Conservation (phyloP, 306 rosid genomes). For the cucumber (Cucumis sativus) region Cucumber_9930_V3 NC_026656.2:5962501-5963000, state of each 20-base stretch:
- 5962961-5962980: conserved; percentile 78
- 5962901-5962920: conserved; percentile 53
- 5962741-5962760: not conserved
- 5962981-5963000: conserved; percentile 83
- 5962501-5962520: conserved; percentile 93
- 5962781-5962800: not conserved
- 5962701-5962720: conserved; percentile 54
- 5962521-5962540: conserved; percentile 97
- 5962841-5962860: conserved; percentile 54
- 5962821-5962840: not conserved
- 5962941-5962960: conserved; percentile 54
- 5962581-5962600: not conserved
- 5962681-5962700: conserved; percentile 95
- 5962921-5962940: conserved; percentile 76
- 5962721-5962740: not conserved
- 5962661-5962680: conserved; percentile 97
- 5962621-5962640: conserved; percentile 76
- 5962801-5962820: not conserved
- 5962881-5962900: conserved; percentile 32
- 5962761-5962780: not conserved
- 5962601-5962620: not conserved
- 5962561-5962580: not conserved
- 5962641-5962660: conserved; percentile 82
- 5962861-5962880: conserved; percentile 75
- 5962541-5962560: not conserved